phyloP scores from a whole-genome alignment of 2,329 filamentous ascomycete species.

The Fusarium clavum region DNA sequence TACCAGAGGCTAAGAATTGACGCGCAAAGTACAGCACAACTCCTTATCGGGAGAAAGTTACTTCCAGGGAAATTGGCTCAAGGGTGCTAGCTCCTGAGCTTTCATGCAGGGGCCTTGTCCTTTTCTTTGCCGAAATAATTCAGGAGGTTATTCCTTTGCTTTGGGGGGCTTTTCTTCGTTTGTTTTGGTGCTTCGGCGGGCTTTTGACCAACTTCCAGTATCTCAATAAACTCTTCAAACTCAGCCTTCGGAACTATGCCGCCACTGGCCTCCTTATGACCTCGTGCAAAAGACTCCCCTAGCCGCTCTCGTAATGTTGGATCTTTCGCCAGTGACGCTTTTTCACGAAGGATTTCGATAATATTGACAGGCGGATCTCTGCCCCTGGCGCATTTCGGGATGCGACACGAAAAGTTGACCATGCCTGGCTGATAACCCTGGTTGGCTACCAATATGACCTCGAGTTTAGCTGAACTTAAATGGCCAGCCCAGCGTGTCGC shows the following conservation, averaged over 20 bases:
- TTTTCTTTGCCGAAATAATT: constrained; percentile 64
- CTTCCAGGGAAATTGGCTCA: constrained; percentile 10
- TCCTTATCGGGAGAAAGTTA: not conserved
- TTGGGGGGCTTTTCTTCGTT: constrained; percentile 37
- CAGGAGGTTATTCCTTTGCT: constrained; percentile 65
- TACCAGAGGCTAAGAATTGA: not conserved
- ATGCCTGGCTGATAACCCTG: constrained; percentile 71
- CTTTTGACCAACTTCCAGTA: constrained; percentile 70
- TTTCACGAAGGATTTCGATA: constrained; percentile 66
- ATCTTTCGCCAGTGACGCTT: constrained; percentile 59
- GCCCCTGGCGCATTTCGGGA: constrained; percentile 66
- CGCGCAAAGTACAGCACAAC: not conserved
- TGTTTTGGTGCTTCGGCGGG: constrained; percentile 49
- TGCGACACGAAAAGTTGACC: constrained; percentile 75
- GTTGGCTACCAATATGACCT: constrained; percentile 75
- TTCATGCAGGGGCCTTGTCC: not conserved
- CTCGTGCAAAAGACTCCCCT: constrained; percentile 72
- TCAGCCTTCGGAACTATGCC: constrained; percentile 70
- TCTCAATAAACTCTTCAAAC: constrained; percentile 72
- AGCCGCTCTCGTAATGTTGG: constrained; percentile 59
- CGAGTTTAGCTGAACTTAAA: constrained; percentile 67
- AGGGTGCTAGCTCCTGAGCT: not conserved
- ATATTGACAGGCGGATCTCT: constrained; percentile 70
- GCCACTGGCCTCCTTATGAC: constrained; percentile 75
- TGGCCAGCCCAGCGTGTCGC: constrained; percentile 74